Conservation (phyloP, 106 monocot species). For the Acanthochlamys bracteata region DNA sequence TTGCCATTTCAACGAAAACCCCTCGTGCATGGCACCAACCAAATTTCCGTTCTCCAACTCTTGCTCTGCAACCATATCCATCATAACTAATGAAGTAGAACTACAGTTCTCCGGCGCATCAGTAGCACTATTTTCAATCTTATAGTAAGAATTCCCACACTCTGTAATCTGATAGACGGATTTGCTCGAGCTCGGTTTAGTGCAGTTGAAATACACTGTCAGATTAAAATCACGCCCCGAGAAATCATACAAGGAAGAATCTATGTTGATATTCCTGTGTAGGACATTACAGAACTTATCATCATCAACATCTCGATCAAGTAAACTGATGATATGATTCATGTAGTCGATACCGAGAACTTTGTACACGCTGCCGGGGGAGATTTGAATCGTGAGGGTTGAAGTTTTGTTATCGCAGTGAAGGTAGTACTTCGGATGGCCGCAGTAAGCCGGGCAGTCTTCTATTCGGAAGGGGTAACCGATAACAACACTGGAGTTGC, state of each 20-base stretch:
- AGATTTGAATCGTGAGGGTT: neutral
- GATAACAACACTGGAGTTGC: neutral
- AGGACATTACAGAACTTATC: neutral
- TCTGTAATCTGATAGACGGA: neutral
- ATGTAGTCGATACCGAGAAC: conserved; percentile 5
- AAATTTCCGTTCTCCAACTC: neutral
- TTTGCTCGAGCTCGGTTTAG: neutral
- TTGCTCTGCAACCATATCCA: neutral
- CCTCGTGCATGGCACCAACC: neutral
- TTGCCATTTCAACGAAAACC: conserved; percentile 12
- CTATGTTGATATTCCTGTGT: neutral
- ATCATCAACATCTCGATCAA: neutral
- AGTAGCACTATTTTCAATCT: neutral
- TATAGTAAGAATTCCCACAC: too few relatives aligned
- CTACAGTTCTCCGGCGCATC: neutral
- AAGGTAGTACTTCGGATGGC: conserved; percentile 3
- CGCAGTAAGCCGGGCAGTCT: conserved; percentile 8
- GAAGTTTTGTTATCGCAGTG: conserved; percentile 3
- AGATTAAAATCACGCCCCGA: conserved; percentile 4
- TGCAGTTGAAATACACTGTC: conserved; percentile 8
- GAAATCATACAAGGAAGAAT: conserved; percentile 3
- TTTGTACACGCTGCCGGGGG: neutral
- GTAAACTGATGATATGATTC: neutral
- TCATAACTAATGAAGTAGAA: neutral
- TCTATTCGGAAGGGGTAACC: conserved; percentile 8